Evolutionary conservation across 1,284 basidiomycete species (phyloP).

Genomic region (Exobasidium cylindrosporum): DNA sequence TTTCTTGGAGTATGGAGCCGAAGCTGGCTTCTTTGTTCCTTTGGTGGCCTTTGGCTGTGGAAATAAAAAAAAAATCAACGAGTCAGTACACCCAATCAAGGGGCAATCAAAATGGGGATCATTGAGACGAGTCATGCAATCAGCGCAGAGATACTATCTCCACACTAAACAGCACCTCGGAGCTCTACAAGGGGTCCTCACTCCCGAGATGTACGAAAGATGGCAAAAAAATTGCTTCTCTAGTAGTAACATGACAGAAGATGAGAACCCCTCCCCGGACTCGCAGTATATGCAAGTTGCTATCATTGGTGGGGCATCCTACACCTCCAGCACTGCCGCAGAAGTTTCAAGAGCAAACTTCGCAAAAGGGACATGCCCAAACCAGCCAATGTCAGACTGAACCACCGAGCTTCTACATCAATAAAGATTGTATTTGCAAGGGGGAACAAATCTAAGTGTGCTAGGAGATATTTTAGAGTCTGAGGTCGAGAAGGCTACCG

Average conservation of each 20-base stretch:
- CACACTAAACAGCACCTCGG: constrained; percentile 26
- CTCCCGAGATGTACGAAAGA: background rate
- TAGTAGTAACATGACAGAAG: background rate
- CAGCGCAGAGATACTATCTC: background rate
- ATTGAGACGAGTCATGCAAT: constrained; percentile 46
- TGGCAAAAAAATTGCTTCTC: too few relatives aligned
- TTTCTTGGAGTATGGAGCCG: constrained; percentile 51
- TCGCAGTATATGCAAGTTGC: background rate
- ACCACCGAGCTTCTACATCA: too few relatives aligned
- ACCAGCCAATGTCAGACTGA: background rate
- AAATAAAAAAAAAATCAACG: constrained; percentile 6
- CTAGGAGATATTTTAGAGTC: background rate
- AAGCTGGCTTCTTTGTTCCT: constrained; percentile 49
- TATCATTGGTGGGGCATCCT: background rate
- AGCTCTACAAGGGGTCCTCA: constrained; percentile 34
- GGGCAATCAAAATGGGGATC: constrained; percentile 32
- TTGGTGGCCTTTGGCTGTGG: constrained; percentile 51
- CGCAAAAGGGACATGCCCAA: background rate
- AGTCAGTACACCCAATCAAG: constrained; percentile 3
- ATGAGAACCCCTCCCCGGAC: background rate
- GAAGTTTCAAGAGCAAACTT: background rate
- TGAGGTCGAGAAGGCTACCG: constrained; percentile 3
- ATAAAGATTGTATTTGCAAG: too few relatives aligned
- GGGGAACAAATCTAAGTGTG: background rate
- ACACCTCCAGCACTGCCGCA: background rate